Base-by-base conservation (phyloP, 1,139 yeast genomes). In the Yamadazyma buinensis region DNA sequence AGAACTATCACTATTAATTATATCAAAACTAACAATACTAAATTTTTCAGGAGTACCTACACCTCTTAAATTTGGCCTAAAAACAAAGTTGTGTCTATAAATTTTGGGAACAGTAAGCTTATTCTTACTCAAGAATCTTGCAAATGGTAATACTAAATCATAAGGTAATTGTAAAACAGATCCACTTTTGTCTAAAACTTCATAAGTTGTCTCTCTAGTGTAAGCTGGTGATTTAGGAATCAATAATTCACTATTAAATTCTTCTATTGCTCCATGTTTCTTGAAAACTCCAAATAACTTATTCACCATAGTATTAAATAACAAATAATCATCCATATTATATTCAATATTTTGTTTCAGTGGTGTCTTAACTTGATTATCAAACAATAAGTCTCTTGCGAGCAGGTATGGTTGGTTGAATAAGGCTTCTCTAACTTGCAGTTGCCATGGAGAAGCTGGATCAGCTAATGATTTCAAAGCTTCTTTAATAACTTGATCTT, bases 401-500 rank as follows among this genome's bases (percentile, higher is more conserved):
- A 84, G 67, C 56, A 81, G 81, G 46, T 86, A 81, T 0, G 95
- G 88, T 45, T 86, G 94, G 19, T 83, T 71, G 54, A 92, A 92
- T 27, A 92, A 61, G 0, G 94, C 83, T 40, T 82, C 85, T 51
- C 96, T 73, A 0, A 92, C 96, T 56, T 87, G 95, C 44, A 80
- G 86, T 47, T 90, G 92, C 95, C 95, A 87, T 0, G 95, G 92
- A 0, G 96, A 86, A 0, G 94, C 81, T 0, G 95, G 94, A 52
- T 87, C 92, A 1, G 94, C 84, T 41, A 92, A 62, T 22, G 92
- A 84, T 43, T 80, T 79, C 41, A 94, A 64, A 0, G 96, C 96
- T 51, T 88, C 95, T 49, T 85, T 83, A 39, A 92, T 84, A 9
- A 87, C 76, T 51, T 84, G 87, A 51, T 92, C 97, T 48, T 90